A percentile compares a stretch with the other conserved stretches of the same genome.
These are phyloP conservation scores for Leishmania arabica DNA, from an alignment of 208 protist species.

Conservation along the genomic window DNA sequence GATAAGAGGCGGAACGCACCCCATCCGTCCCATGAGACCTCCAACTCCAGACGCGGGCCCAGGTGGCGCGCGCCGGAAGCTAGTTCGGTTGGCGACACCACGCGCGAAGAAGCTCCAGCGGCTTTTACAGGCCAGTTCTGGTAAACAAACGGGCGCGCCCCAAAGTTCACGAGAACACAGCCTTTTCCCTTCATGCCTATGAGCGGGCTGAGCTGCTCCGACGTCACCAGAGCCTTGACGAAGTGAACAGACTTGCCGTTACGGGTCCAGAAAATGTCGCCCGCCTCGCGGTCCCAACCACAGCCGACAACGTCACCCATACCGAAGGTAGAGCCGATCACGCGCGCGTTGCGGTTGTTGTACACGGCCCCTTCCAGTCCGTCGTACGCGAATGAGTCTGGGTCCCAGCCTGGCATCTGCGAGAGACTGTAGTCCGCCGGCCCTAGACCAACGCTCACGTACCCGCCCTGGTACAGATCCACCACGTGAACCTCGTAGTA, in stretches of 20 bases:
- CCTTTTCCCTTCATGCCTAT: constrained; percentile 81
- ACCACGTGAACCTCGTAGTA: constrained; percentile 91
- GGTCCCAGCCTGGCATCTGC: constrained; percentile 81
- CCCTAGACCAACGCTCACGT: constrained; percentile 79
- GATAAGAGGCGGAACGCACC: constrained; percentile 83
- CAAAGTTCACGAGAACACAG: constrained; percentile 85
- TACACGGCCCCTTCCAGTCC: constrained; percentile 78
- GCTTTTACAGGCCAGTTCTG: constrained; percentile 7
- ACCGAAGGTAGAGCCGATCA: constrained; percentile 60
- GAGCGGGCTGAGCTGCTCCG: constrained; percentile 54
- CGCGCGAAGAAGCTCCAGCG: background rate
- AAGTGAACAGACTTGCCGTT: constrained; percentile 74
- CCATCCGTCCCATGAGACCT: constrained; percentile 47
- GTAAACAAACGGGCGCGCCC: constrained; percentile 63
- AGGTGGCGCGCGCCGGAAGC: background rate
- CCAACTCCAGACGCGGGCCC: constrained; percentile 7
- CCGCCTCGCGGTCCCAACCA: constrained; percentile 66
- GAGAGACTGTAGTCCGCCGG: constrained; percentile 79
- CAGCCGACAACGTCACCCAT: constrained; percentile 89
- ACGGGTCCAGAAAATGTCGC: constrained; percentile 81
- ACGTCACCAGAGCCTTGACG: constrained; percentile 26
- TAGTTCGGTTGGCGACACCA: constrained; percentile 2
- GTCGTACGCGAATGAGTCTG: constrained; percentile 76
- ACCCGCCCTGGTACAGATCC: constrained; percentile 56
- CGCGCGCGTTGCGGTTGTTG: constrained; percentile 43